These are phyloP conservation scores for Penicillium manginii DNA, from an alignment of 495 filamentous ascomycete species.

Conservation along the genomic window DNA sequence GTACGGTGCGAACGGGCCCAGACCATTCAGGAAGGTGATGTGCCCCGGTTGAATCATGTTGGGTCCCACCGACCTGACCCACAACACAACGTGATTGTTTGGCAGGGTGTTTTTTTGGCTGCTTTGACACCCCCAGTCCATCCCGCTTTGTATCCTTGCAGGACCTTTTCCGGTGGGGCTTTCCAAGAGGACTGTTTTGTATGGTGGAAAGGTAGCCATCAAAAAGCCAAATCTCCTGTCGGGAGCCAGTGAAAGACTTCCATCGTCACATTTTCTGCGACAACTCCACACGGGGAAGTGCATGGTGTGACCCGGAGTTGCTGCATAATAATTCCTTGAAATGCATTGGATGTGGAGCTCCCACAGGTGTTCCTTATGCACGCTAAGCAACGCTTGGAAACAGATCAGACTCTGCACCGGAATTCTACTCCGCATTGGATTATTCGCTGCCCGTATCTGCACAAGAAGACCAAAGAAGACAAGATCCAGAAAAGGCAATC, in stretches of 20 bases:
- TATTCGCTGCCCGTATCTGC: slow-evolving; percentile 3
- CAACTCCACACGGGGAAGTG: slow-evolving; percentile 1
- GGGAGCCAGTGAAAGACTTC: not conserved
- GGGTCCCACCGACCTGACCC: not conserved
- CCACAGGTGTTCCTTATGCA: not conserved
- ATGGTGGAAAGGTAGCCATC: not conserved
- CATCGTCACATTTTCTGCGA: not conserved
- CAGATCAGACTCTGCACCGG: not conserved
- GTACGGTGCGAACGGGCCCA: not conserved
- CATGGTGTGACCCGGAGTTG: not conserved
- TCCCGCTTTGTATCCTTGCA: not conserved
- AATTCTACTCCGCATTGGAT: not conserved
- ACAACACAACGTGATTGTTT: slow-evolving; percentile 2
- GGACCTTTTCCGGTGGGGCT: not conserved
- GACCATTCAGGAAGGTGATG: not conserved
- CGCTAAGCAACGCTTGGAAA: not conserved
- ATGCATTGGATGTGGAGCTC: not conserved
- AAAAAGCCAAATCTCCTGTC: not conserved
- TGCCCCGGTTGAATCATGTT: not conserved
- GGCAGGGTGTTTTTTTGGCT: not conserved
- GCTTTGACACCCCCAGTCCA: not conserved
- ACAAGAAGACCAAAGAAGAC: not conserved
- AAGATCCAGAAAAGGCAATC: not conserved
- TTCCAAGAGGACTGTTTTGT: not conserved
- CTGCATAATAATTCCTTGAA: not conserved